Percentiles rank a stretch among this genome's conserved stretches.
These are phyloP conservation scores for Phyllosticta citriasiana DNA, from an alignment of 2,329 filamentous ascomycete species.

Conservation along the genomic window DNA sequence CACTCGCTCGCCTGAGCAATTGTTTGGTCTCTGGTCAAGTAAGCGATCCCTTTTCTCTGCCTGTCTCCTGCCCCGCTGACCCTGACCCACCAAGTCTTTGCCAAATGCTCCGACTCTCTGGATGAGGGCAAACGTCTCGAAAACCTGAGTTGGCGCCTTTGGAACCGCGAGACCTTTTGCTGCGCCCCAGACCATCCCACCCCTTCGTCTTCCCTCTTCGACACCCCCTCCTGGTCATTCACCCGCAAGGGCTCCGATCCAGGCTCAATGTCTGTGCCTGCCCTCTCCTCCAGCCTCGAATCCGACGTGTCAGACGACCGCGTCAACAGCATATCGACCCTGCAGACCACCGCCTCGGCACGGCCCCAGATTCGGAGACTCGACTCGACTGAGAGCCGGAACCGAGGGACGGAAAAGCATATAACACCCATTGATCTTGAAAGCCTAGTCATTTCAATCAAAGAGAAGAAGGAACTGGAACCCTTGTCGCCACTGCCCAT, in stretches of 20 bases:
- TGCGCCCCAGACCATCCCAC: slow-evolving; percentile 52
- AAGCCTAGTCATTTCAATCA: slow-evolving; percentile 88
- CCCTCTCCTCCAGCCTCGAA: slow-evolving; percentile 38
- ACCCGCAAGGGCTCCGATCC: slow-evolving; percentile 15
- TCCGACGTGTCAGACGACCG: slow-evolving; percentile 31
- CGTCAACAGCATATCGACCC: slow-evolving; percentile 36
- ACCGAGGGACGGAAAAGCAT: slow-evolving; percentile 68
- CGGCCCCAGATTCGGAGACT: slow-evolving; percentile 59
- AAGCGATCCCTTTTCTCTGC: slow-evolving; percentile 29
- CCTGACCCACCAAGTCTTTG: slow-evolving; percentile 57
- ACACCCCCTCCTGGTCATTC: slow-evolving; percentile 22
- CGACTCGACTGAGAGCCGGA: slow-evolving; percentile 60
- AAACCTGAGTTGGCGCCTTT: slow-evolving; percentile 91
- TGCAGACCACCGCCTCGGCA: slow-evolving; percentile 40
- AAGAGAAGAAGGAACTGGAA: slow-evolving; percentile 65
- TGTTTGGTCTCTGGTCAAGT: slow-evolving; percentile 98
- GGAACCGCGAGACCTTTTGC: slow-evolving; percentile 89
- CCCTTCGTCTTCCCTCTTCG: slow-evolving; percentile 14
- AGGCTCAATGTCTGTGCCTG: slow-evolving; percentile 26
- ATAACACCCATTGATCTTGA: slow-evolving; percentile 88
- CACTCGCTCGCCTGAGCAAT: slow-evolving; percentile 80
- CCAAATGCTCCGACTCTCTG: slow-evolving; percentile 85
- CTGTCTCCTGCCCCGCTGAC: slow-evolving; percentile 12
- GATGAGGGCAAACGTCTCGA: slow-evolving; percentile 87
- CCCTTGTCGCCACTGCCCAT: slow-evolving; percentile 41